phyloP scores from a whole-genome alignment of 2,329 filamentous ascomycete genomes.

The Thelonectria discophora region DNA sequence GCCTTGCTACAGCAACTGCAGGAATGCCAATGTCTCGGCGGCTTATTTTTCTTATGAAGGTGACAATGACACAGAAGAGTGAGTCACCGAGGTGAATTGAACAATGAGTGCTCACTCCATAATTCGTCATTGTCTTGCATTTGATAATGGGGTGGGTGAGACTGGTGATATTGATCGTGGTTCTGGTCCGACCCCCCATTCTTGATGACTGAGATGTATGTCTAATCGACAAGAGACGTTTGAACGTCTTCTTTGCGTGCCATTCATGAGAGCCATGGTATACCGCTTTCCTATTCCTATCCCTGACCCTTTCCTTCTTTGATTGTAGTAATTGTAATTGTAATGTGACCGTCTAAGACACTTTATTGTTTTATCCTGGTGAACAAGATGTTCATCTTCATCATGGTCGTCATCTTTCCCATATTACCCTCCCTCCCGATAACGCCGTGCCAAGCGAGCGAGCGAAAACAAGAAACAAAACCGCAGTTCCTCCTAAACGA shows the following conservation, averaged over 20 bases:
- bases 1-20: conserved; percentile 3
- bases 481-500: too few relatives aligned
- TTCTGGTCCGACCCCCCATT: too few relatives aligned
- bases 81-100: not conserved
- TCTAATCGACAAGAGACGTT: not conserved
- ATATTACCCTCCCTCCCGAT: conserved; percentile 11
- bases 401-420: conserved; percentile 8
- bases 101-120: not conserved
- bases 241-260: not conserved
- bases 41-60: not conserved
- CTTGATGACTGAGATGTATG: not conserved
- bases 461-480: conserved; percentile 5
- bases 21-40: conserved; percentile 1
- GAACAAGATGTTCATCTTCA: not conserved
- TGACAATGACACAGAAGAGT: not conserved
- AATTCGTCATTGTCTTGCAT: conserved; percentile 17
- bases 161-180: too few relatives aligned
- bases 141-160: not conserved
- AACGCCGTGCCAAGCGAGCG: conserved; percentile 34
- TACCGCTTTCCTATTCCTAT: not conserved
- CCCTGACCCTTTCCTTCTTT: not conserved
- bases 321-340: conserved; percentile 2
- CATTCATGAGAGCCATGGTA: not conserved
- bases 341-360: conserved; percentile 16
- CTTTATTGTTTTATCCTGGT: not conserved